phyloP scores from a whole-genome alignment of 768 basidiomycete species.

The Podaxis sp. region DNA sequence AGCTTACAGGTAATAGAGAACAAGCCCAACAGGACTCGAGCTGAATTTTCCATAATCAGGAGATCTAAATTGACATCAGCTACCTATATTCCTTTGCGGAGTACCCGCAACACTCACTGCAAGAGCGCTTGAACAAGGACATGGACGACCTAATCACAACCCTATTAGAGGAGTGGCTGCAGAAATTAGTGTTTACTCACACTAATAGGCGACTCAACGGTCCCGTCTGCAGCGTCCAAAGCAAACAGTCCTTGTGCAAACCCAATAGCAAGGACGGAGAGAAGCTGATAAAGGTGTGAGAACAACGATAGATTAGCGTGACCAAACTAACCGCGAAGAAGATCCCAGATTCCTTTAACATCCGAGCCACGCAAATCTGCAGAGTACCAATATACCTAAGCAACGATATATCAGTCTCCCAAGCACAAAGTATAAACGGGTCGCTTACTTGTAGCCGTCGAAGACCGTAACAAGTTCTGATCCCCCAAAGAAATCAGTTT shows the following conservation, averaged over 20 bases:
- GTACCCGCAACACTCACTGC: constrained; percentile 45
- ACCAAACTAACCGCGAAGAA: constrained; percentile 73
- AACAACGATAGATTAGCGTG: background rate
- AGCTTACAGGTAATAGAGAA: constrained; percentile 75
- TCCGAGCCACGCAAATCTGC: constrained; percentile 90
- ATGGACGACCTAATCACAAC: constrained; percentile 52
- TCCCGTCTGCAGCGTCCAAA: constrained; percentile 86
- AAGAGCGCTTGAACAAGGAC: constrained; percentile 75
- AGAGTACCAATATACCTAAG: constrained; percentile 81
- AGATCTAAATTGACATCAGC: constrained; percentile 32
- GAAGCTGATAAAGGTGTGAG: constrained; percentile 40
- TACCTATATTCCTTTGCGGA: background rate
- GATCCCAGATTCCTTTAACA: constrained; percentile 90
- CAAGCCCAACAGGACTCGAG: constrained; percentile 49
- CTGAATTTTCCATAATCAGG: constrained; percentile 63
- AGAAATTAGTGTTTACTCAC: constrained; percentile 29
- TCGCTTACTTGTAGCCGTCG: constrained; percentile 68
- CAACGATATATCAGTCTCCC: constrained; percentile 1
- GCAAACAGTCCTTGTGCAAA: constrained; percentile 88
- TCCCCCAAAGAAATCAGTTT: background rate
- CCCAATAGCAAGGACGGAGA: constrained; percentile 79
- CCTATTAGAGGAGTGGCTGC: constrained; percentile 4
- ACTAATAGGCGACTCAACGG: constrained; percentile 43
- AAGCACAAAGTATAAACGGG: background rate
- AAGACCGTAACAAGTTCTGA: constrained; percentile 77